Base-by-base conservation (phyloP, 352 stramenopile genomes). In the Plasmopara muralis region DNA sequence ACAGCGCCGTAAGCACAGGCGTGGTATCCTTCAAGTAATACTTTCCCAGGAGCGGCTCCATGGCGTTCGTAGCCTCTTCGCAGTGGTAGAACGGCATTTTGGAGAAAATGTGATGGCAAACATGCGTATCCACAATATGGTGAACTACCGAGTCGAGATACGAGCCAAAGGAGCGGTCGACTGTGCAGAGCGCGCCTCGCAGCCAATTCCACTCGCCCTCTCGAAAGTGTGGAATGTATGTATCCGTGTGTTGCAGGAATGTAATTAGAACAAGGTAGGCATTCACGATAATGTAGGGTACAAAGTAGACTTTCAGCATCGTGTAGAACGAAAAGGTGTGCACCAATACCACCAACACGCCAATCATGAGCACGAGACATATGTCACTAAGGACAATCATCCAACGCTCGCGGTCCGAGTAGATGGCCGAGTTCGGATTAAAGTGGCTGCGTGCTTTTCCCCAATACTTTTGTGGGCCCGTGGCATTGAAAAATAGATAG, bases 61-160 rank as follows among this genome's bases (percentile, higher is more conserved):
- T 85, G 43, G 89, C 85, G 38, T 91, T 68, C 8, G 95, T 99
- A 9, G 96, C 96, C 54, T 98, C 92, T 49, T 93, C 64, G 9
- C 95, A 96, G 72, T 99, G 93, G 84, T 99, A 99, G 69, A 98
- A 98, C 13, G 96, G 96, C 89, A 99, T 98, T 77, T 98, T 97
- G 66, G 95, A 97, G 71, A 99, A 99, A 46, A 99, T 87, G 72
- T 99, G 96, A 74, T 99, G 96, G 47, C 79, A 89, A 48, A 99
- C 95, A 75, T 99, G 96, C 35, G 96, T 99, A 77, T 96, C 93
- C 33, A 91, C 85, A 68, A 99, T 99, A 74, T 96, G 93, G 79
- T 99, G 96, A 64, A 98, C 85, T 53, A 97, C 93, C 57, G 93
- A 87, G 70, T 99, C 93, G 50, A 99, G 89, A 60, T 97, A 97